Base-by-base conservation (phyloP, 495 filamentous ascomycete genomes). In the Tuber brumale region DNA sequence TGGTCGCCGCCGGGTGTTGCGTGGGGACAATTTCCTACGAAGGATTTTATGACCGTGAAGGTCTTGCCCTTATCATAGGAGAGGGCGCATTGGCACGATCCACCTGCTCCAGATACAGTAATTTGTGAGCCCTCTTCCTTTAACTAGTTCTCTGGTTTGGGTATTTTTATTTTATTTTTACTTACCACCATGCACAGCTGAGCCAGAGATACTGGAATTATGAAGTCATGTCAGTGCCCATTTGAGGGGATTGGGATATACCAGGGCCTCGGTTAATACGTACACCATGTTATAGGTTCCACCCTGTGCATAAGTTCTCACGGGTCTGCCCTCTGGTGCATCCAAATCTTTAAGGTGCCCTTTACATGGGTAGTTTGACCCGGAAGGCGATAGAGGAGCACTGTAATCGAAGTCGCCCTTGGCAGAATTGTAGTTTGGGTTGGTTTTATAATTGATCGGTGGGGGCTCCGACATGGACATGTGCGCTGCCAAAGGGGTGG, bases 61-160 rank as follows among this genome's bases (percentile, higher is more conserved):
- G 85, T 86, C 72, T 86, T 83, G 35, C 87, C 85, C 75, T 85
- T 84, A 78, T 91, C 90, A 71, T 89, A 88, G 31, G 90, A 90
- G 74, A 92, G 83, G 45, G 86, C 82, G 71, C 90, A 83, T 79
- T 92, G 90, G 82, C 90, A 92, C 10, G 89, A 91, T 6, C 90
- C 90, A 51, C 90, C 90, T 74, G 85, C 61, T 10, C 16, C n/a
- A 43, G 57, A 35, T 35, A 18, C 16, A 19, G 57, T 35, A 35
- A 35, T 66, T 35, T 18, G 57, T 35, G 16, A 35, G 27, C 1
- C 14, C 31, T 66, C 18, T 35, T 27, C 48, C n/a, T 31, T 19
- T 35, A 35, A 35, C 46, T n/a, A 10, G 3, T 66, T 35, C 27
- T 66, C 57, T 66, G 57, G 27, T 66, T 66, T 16, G 10, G 57